These are phyloP conservation scores for Lactarius sp. DNA, from an alignment of 768 basidiomycete genomes.

Conservation along the genomic window DNA sequence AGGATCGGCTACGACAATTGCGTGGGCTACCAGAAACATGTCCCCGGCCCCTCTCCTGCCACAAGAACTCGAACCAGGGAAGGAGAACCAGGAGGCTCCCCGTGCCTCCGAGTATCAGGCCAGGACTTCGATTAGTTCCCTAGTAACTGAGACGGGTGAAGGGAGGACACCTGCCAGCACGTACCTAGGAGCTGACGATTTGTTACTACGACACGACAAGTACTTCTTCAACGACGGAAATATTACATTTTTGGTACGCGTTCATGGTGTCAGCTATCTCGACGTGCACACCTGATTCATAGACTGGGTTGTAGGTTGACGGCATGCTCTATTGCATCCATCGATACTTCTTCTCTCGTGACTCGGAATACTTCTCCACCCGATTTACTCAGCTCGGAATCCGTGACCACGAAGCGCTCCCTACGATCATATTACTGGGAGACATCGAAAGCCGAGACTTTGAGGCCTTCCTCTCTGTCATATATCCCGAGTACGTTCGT, in stretches of 20 bases:
- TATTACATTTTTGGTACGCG: slow-evolving; percentile 1
- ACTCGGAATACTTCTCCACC: slow-evolving; percentile 10
- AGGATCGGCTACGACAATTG: not conserved
- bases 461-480: not conserved
- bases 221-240: slow-evolving; percentile 13
- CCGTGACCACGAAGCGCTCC: not conserved
- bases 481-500: not conserved
- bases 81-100: no score
- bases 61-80: not conserved
- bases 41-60: not conserved
- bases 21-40: not conserved
- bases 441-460: slow-evolving; percentile 1
- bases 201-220: slow-evolving; percentile 1
- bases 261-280: not conserved
- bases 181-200: not conserved
- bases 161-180: not conserved
- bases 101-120: not conserved
- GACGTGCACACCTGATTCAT: not conserved
- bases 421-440: not conserved
- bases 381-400: not conserved
- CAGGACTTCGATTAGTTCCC: no score
- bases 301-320: not conserved
- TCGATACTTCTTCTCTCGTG: slow-evolving; percentile 10
- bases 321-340: not conserved
- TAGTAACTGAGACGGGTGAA: not conserved